Evolutionary conservation across 257 asterid species (phyloP).

Genomic region (Hygrophila difformis): DNA sequence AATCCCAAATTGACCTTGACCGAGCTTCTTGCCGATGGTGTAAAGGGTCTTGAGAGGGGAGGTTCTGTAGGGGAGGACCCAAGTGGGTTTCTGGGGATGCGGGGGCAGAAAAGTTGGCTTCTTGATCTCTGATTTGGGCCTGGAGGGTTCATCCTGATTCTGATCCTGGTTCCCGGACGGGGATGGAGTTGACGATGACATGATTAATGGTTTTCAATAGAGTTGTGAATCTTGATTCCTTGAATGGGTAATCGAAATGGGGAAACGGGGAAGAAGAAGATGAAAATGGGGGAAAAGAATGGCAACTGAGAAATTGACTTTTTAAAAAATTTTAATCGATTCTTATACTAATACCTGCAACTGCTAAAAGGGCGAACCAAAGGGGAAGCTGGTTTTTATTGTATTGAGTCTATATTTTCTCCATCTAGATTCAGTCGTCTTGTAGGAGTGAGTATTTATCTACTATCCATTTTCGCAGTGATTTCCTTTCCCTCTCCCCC

Average conservation of each 20-base stretch:
- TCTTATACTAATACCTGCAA: no score
- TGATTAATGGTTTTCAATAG: constrained; percentile 10
- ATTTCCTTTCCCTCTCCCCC: no score
- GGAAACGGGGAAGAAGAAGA: no score
- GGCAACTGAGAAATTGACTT: constrained; percentile 4
- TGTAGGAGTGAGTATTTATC: no score
- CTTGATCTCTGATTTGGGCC: constrained; percentile 39
- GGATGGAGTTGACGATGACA: constrained; percentile 34
- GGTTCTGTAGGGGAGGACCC: constrained; percentile 59
- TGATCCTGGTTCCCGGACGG: constrained; percentile 20
- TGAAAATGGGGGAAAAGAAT: neutral
- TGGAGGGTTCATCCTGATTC: constrained; percentile 10
- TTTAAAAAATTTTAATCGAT: no score
- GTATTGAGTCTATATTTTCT: constrained; percentile 14
- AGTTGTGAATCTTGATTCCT: constrained; percentile 19
- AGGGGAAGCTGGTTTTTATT: neutral
- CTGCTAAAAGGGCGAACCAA: no score
- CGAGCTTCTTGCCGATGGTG: constrained; percentile 54
- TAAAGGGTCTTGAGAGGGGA: constrained; percentile 32
- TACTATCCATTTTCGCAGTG: no score
- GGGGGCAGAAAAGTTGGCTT: constrained; percentile 24
- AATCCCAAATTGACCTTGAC: constrained; percentile 61
- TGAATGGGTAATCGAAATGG: no score
- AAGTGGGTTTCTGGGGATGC: constrained; percentile 29
- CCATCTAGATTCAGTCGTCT: constrained; percentile 15